Conservation (phyloP, 2,329 filamentous ascomycete genomes). For the Monilinia polystroma region DNA sequence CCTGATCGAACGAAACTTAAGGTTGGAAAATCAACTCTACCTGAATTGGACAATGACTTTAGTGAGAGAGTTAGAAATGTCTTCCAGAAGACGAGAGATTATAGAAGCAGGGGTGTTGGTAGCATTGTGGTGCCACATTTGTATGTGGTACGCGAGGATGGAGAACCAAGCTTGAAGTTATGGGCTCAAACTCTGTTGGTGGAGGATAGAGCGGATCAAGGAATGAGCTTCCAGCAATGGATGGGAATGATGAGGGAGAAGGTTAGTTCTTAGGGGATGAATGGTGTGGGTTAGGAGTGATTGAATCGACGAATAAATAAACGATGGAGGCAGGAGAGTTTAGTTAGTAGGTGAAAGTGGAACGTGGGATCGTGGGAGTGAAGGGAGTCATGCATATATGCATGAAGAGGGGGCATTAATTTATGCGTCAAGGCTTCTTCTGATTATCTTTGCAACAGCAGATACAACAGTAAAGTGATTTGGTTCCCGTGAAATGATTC, state of each 20-base stretch:
- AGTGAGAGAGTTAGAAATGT: conserved; percentile 91
- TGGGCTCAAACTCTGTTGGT: conserved; percentile 97
- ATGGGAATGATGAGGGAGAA: conserved; percentile 91
- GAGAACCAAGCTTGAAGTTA: conserved; percentile 88
- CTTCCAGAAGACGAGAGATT: conserved; percentile 86
- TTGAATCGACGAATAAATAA: neutral
- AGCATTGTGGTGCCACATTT: conserved; percentile 91
- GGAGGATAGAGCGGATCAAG: conserved; percentile 92
- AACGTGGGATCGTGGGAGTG: neutral
- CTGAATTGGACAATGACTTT: conserved; percentile 91
- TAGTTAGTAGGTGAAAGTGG: neutral
- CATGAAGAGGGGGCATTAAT: neutral
- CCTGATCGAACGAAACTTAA: conserved; percentile 80
- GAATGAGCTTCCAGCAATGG: conserved; percentile 90
- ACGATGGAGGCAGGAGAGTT: neutral
- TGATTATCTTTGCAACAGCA: neutral
- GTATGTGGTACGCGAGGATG: conserved; percentile 92
- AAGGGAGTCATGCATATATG: neutral
- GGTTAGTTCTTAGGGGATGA: conserved; percentile 54
- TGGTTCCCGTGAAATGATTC: neutral
- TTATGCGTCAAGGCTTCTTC: neutral
- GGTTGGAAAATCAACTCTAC: conserved; percentile 85
- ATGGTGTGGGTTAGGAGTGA: neutral
- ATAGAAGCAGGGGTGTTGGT: conserved; percentile 81
- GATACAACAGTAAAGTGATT: neutral